Percentiles rank a stretch among this genome's conserved stretches.
Evolutionary conservation across 805 yeast genomes (phyloP).

Genomic region (Candida pini): DNA sequence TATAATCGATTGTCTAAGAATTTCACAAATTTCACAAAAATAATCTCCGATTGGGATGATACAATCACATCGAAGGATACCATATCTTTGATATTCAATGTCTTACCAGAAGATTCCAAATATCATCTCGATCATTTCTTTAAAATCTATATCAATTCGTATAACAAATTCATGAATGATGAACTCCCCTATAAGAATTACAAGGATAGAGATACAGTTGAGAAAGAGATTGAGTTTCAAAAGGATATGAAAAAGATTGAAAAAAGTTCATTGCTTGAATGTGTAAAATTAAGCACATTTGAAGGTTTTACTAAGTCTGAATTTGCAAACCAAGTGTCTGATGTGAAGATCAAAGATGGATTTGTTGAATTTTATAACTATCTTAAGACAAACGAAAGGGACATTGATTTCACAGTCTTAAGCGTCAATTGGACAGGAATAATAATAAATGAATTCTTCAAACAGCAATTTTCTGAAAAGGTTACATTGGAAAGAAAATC

Average conservation of each 20-base stretch:
- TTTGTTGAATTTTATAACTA: constrained; percentile 29
- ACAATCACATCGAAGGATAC: constrained; percentile 56
- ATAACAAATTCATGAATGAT: constrained; percentile 24
- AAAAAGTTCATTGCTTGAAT: constrained; percentile 39
- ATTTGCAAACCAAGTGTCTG: constrained; percentile 30
- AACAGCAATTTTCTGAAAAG: constrained; percentile 14
- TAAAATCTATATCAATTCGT: constrained; percentile 35
- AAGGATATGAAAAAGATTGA: constrained; percentile 41
- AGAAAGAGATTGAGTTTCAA: constrained; percentile 42
- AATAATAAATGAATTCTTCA: constrained; percentile 34
- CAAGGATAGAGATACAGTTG: constrained; percentile 29
- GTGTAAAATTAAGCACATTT: constrained; percentile 35
- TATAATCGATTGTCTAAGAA: constrained; percentile 9
- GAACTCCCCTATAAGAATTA: constrained; percentile 18
- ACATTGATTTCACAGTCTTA: constrained; percentile 28
- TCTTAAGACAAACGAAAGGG: neutral
- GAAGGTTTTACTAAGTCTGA: constrained; percentile 31
- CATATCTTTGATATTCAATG: constrained; percentile 41
- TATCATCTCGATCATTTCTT: constrained; percentile 40
- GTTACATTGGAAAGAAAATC: constrained; percentile 2
- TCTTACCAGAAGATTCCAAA: constrained; percentile 35
- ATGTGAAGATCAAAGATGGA: constrained; percentile 35
- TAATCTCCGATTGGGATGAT: constrained; percentile 64
- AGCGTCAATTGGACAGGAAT: constrained; percentile 61
- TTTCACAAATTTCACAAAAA: constrained; percentile 7